Conservation (phyloP, 2,329 filamentous ascomycete genomes). For the Pyricularia pennisetigena region DNA sequence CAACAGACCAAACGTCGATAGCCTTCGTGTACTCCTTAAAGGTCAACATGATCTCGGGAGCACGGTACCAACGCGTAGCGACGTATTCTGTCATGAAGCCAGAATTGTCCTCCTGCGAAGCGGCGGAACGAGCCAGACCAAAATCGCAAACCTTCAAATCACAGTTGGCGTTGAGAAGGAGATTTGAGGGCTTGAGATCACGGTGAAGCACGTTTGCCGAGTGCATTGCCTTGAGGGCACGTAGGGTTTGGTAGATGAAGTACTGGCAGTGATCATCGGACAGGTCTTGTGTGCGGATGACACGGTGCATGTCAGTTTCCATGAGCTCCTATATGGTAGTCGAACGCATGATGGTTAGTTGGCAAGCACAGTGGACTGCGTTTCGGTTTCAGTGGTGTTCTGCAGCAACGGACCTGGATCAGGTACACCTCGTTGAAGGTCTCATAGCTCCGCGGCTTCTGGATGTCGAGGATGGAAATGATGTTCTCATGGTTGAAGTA, state of each 20-base stretch:
- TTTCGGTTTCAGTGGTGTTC: neutral
- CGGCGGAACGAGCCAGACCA: constrained; percentile 87
- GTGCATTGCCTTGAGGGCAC: constrained; percentile 97
- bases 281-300: constrained; percentile 95
- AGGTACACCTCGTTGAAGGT: constrained; percentile 96
- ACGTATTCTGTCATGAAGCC: constrained; percentile 99
- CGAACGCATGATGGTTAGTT: constrained; percentile 10
- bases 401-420: constrained; percentile 66
- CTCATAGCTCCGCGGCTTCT: constrained; percentile 94
- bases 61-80: constrained; percentile 96
- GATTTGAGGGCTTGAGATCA: constrained; percentile 94
- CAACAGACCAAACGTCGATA: constrained; percentile 98
- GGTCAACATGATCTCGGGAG: constrained; percentile 98
- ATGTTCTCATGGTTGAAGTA: constrained; percentile 99
- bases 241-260: constrained; percentile 98
- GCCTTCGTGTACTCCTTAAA: constrained; percentile 99
- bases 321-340: constrained; percentile 66
- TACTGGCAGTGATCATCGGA: constrained; percentile 99
- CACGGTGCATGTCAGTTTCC: constrained; percentile 99
- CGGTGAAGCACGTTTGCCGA: constrained; percentile 96
- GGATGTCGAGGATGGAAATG: constrained; percentile 98
- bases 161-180: constrained; percentile 96
- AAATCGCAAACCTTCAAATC: constrained; percentile 99
- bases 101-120: constrained; percentile 98
- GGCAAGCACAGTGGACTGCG: neutral